A percentile compares a stretch with the other conserved stretches of the same genome.
phyloP scores from a whole-genome alignment of 306 rosid genomes.

The Quercus variabilis region DNA sequence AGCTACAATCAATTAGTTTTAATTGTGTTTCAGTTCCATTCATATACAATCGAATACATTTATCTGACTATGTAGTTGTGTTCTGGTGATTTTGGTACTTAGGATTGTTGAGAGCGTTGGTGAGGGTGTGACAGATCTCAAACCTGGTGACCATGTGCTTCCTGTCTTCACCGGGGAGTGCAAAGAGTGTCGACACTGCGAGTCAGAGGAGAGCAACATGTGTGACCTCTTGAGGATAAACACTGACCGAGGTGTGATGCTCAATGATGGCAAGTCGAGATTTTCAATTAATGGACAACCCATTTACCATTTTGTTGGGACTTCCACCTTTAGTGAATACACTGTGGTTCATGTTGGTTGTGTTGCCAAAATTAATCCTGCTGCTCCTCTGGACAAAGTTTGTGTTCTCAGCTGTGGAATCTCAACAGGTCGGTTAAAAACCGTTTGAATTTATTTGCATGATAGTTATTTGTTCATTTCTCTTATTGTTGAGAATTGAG shows the following conservation, averaged over 20 bases:
- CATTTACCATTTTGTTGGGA: constrained; percentile 72
- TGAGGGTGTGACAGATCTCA: too few species aligned
- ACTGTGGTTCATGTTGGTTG: constrained; percentile 76
- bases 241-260: constrained; percentile 75
- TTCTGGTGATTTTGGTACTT: too few species aligned
- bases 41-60: too few species aligned
- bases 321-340: constrained; percentile 85
- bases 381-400: constrained; percentile 90
- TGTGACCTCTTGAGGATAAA: constrained; percentile 74
- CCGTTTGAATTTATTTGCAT: too few species aligned
- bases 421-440: constrained; percentile 53
- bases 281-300: constrained; percentile 74
- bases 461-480: too few species aligned
- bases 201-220: constrained; percentile 89
- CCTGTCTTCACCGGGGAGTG: too few species aligned
- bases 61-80: too few species aligned
- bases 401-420: constrained; percentile 89
- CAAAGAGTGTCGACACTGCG: constrained; percentile 39
- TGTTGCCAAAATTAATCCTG: constrained; percentile 77
- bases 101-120: too few species aligned
- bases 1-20: too few species aligned
- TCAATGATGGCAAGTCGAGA: constrained; percentile 54
- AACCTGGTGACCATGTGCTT: too few species aligned
- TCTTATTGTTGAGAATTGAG: too few species aligned
- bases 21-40: too few species aligned